Percentiles rank a stretch among this genome's conserved stretches.
phyloP scores from a whole-genome alignment of 2,329 filamentous ascomycete species.

The Atkinsonella hypoxylon region DNA sequence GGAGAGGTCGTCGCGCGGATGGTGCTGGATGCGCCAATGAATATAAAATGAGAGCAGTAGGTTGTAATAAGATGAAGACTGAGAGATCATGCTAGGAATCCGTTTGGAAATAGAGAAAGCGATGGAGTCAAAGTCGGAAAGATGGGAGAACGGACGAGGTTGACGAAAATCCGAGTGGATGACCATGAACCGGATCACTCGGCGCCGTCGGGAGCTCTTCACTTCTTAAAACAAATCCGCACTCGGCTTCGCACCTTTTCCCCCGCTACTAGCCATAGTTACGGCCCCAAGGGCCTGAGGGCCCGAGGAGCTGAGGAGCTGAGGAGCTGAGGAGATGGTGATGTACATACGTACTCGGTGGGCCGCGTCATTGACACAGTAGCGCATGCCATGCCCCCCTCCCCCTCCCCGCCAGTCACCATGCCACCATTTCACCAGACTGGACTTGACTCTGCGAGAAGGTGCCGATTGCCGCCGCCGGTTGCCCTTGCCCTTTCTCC shows the following conservation, averaged over 20 bases:
- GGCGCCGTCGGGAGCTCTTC: conserved; percentile 2
- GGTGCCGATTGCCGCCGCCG: too few relatives aligned
- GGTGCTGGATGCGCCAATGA: background rate
- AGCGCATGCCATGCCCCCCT: background rate
- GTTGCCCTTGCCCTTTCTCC: too few relatives aligned
- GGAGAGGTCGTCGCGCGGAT: background rate
- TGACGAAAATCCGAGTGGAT: background rate
- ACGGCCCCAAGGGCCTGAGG: too few relatives aligned
- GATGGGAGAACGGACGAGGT: background rate
- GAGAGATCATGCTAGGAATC: background rate
- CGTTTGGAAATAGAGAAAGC: background rate
- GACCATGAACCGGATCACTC: conserved; percentile 2
- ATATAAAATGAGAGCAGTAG: background rate
- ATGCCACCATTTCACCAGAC: too few relatives aligned
- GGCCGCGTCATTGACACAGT: conserved; percentile 7
- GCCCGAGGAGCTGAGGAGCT: background rate
- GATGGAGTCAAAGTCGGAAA: background rate
- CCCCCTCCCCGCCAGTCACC: background rate
- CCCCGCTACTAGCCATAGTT: background rate
- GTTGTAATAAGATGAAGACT: background rate
- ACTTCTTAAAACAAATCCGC: background rate
- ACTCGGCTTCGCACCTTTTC: background rate
- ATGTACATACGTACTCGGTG: background rate
- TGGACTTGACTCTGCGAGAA: too few relatives aligned
- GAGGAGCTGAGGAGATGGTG: background rate